Evolutionary conservation across 345 rosid genomes (phyloP).

Genomic region (Salix exigua): DNA sequence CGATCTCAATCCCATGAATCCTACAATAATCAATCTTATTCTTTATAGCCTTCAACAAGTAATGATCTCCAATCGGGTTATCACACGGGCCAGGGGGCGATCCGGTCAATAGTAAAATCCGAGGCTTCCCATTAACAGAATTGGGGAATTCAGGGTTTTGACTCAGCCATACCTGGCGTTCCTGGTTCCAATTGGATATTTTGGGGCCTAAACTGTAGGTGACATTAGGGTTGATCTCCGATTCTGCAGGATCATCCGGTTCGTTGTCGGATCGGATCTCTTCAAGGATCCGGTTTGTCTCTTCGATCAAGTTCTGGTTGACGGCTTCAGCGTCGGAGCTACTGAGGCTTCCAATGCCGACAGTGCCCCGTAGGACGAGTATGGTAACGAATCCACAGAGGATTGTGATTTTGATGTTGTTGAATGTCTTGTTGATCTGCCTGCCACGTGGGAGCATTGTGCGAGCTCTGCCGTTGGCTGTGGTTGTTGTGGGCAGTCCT

Average conservation of each 20-base stretch:
- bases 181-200: constrained; percentile 59
- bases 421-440: constrained; percentile 86
- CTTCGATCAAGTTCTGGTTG: constrained; percentile 70
- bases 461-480: constrained; percentile 41
- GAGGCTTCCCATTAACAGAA: constrained; percentile 53
- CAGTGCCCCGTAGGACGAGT: constrained; percentile 89
- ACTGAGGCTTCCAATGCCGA: constrained; percentile 75
- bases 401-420: constrained; percentile 83
- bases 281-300: constrained; percentile 73
- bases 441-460: constrained; percentile 55
- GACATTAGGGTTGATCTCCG: constrained; percentile 48
- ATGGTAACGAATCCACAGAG: constrained; percentile 92
- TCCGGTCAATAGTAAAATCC: constrained; percentile 78
- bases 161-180: constrained; percentile 60
- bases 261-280: constrained; percentile 92
- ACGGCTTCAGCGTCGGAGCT: constrained; percentile 73
- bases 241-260: constrained; percentile 50
- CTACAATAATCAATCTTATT: constrained; percentile 95
- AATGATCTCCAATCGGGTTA: constrained; percentile 89
- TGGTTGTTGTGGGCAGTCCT: constrained; percentile 45
- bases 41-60: constrained; percentile 72
- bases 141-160: constrained; percentile 71
- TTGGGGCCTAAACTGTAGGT: constrained; percentile 80
- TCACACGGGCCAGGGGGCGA: constrained; percentile 92
- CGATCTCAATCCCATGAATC: constrained; percentile 94